A percentile compares a stretch with the other conserved stretches of the same genome.
phyloP scores from a whole-genome alignment of 164 flowering plant species.

The Liriodendron chinense region DNA sequence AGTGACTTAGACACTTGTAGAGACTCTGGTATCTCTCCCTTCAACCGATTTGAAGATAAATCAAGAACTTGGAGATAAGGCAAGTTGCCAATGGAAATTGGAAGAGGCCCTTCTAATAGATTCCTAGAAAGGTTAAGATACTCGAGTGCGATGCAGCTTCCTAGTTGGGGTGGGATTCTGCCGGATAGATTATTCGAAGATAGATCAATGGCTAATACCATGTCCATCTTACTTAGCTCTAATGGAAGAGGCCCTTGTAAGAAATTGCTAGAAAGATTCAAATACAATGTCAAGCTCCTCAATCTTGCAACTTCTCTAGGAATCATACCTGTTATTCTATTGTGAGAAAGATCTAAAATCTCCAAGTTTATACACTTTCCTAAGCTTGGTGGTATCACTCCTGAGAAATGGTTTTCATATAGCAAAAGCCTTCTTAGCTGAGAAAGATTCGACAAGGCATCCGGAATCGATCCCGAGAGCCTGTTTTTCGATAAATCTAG shows the following conservation, averaged over 20 bases:
- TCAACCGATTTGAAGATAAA: slow-evolving; percentile 56
- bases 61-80: slow-evolving; percentile 67
- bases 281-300: slow-evolving; percentile 69
- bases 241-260: slow-evolving; percentile 65
- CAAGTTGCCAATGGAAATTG: slow-evolving; percentile 55
- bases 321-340: slow-evolving; percentile 54
- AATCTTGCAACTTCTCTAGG: slow-evolving; percentile 74
- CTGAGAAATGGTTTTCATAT: slow-evolving; percentile 63
- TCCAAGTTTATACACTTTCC: slow-evolving; percentile 76
- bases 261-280: slow-evolving; percentile 70
- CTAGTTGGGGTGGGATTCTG: slow-evolving; percentile 67
- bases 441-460: slow-evolving; percentile 61
- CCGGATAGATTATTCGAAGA: slow-evolving; percentile 71
- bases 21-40: slow-evolving; percentile 57
- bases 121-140: slow-evolving; percentile 67
- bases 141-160: slow-evolving; percentile 85
- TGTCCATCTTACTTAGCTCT: slow-evolving; percentile 89
- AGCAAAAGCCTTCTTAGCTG: slow-evolving; percentile 75
- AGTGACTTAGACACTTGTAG: slow-evolving; percentile 56
- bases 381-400: slow-evolving; percentile 65
- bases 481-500: slow-evolving; percentile 73
- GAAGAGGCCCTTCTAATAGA: slow-evolving; percentile 49
- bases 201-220: slow-evolving; percentile 78
- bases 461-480: slow-evolving; percentile 80
- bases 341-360: slow-evolving; percentile 74